Evolutionary conservation across 441 rosid genomes (phyloP), one percentile per base, ranked within the genome.

Genomic region (Codiaeum variegatum): DNA sequence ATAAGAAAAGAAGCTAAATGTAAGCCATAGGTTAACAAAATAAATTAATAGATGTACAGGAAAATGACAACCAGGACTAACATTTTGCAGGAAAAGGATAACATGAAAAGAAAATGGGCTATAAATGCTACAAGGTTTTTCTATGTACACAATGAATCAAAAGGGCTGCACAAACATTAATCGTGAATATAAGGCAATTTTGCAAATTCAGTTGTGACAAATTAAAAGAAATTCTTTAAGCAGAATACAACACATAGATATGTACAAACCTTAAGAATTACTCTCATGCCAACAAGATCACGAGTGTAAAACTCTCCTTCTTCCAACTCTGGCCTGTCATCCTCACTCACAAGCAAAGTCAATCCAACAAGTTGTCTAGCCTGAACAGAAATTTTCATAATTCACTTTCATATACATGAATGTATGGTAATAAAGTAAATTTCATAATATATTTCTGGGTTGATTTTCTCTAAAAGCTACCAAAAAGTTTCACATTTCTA

Each of bases 201-300:
- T 31, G 21, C 36, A 46, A 19, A 60, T 36, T 56, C 32, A 38
- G 26, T 29, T 10, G 42, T 18, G 34, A 32, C 15, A 59, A 7
- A 40, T 12, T 10, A 2, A 34, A 31, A 56, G 12, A 76, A 32
- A 42, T 1, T n/a, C 46, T 23, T 3, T 2, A 13, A n/a, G 44
- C 32, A 28, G 31, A 64, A 56, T 3, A 18, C 54, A 32, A 46
- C 23, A 59, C 11, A 61, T 5, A 1, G 13, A 56, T 55, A 56
- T 28, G 65, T 51, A 69, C 74, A 78, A 73, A 92, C 98, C 97
- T 90, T 89, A 63, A 84, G 87, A 74, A 87, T 76, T 70, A 91
- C 94, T 73, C 74, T 86, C 95, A 90, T 86, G 80, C 97, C 98
- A 77, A 91, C 75, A 73, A 94, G 98, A 83, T 94, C 98, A 66